A percentile compares a stretch with the other conserved stretches of the same genome.
Evolutionary conservation across 2,329 filamentous ascomycete genomes (phyloP).

Genomic region (Alternaria panax): DNA sequence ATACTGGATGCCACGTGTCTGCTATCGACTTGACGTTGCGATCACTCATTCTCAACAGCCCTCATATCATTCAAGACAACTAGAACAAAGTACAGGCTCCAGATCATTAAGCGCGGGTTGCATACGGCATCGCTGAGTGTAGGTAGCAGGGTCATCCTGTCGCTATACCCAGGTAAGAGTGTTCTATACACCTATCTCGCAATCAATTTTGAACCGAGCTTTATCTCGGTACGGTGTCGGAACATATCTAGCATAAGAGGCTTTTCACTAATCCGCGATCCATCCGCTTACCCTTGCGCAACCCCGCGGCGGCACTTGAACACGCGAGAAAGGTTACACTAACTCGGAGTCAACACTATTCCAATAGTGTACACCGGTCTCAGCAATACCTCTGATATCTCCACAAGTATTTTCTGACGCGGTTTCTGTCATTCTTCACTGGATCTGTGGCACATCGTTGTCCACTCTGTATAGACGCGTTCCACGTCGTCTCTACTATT

Average conservation of each 20-base stretch:
- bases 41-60: background rate
- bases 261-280: background rate
- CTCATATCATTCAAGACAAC: background rate
- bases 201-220: background rate
- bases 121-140: background rate
- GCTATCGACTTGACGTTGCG: background rate
- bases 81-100: background rate
- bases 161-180: background rate
- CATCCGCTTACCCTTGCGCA: background rate
- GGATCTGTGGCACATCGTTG: background rate
- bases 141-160: background rate
- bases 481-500: background rate
- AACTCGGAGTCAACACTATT: background rate
- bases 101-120: background rate
- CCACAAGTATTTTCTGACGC: background rate
- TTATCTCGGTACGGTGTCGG: background rate
- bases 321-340: conserved; percentile 5
- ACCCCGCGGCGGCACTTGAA: background rate
- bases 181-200: background rate
- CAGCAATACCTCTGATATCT: background rate
- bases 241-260: background rate
- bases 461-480: background rate
- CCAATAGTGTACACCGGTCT: background rate
- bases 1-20: background rate
- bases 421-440: background rate